Conservation (phyloP, 1,139 yeast species). For the Sugiyamaella japonica region DNA sequence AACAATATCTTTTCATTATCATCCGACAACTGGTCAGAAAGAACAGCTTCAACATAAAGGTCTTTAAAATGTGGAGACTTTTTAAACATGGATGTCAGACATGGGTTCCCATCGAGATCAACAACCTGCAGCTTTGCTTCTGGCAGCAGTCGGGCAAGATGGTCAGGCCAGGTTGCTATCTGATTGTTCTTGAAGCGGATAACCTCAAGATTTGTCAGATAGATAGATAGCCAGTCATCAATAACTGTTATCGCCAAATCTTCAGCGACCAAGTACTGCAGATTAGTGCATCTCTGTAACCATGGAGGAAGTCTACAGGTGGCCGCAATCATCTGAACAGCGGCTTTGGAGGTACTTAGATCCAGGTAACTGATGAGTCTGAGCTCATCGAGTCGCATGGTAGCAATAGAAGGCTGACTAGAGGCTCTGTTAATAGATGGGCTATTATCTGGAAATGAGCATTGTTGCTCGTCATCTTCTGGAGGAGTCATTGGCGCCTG, state of each 20-base stretch:
- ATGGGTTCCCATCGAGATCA: conserved; percentile 40
- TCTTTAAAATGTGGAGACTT: conserved; percentile 27
- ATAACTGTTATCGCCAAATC: conserved; percentile 32
- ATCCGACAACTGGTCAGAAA: conserved; percentile 1
- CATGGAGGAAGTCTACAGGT: conserved; percentile 37
- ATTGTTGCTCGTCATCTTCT: neutral
- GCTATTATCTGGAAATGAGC: neutral
- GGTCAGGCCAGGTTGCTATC: conserved; percentile 39
- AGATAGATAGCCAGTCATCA: conserved; percentile 37
- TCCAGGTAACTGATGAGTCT: conserved; percentile 29
- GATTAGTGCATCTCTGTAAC: conserved; percentile 32
- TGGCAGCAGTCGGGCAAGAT: conserved; percentile 30
- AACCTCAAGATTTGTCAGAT: conserved; percentile 30
- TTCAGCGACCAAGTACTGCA: conserved; percentile 34
- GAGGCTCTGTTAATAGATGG: conserved; percentile 1
- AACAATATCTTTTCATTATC: neutral
- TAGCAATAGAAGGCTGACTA: neutral
- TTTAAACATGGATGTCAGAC: conserved; percentile 30
- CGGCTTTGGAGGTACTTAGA: conserved; percentile 27
- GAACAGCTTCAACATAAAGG: conserved; percentile 24
- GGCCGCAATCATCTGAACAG: conserved; percentile 26
- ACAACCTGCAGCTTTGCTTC: conserved; percentile 32
- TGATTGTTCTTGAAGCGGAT: conserved; percentile 34
- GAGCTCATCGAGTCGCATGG: conserved; percentile 6
- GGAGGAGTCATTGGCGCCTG: conserved; percentile 10